Conservation (phyloP, 352 stramenopile genomes). For the Pythium aristosporum region DNA sequence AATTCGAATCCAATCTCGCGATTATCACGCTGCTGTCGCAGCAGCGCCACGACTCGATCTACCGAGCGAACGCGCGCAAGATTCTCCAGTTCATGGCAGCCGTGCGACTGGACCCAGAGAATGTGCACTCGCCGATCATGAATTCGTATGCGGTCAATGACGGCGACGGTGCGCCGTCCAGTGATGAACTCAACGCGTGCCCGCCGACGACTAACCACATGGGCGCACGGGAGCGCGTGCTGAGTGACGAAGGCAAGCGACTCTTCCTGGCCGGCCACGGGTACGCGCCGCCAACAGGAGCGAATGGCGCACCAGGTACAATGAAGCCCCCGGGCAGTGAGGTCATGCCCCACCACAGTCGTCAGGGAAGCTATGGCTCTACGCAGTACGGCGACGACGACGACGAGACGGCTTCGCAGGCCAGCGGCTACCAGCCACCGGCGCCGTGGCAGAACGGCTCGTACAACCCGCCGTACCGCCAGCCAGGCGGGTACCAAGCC, state of each 20-base stretch:
- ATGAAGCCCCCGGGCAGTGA: slow-evolving; percentile 26
- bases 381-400: slow-evolving; percentile 60
- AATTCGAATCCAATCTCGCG: slow-evolving; percentile 76
- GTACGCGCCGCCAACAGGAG: slow-evolving; percentile 18
- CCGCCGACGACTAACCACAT: slow-evolving; percentile 68
- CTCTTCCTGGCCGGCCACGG: slow-evolving; percentile 66
- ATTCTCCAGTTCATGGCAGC: slow-evolving; percentile 81
- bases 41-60: slow-evolving; percentile 81
- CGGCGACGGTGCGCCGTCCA: slow-evolving; percentile 40
- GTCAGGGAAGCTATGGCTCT: slow-evolving; percentile 46
- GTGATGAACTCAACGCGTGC: slow-evolving; percentile 55
- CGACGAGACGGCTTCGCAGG: slow-evolving; percentile 46
- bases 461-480: slow-evolving; percentile 42
- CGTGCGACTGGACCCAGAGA: slow-evolving; percentile 74
- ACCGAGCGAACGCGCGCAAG: slow-evolving; percentile 77
- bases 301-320: background rate
- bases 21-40: slow-evolving; percentile 85
- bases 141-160: slow-evolving; percentile 42
- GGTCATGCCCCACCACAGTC: slow-evolving; percentile 38
- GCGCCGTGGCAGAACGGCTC: slow-evolving; percentile 39
- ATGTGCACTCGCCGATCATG: slow-evolving; percentile 49
- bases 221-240: slow-evolving; percentile 61
- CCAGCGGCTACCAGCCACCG: slow-evolving; percentile 33
- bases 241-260: slow-evolving; percentile 87
- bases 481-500: slow-evolving; percentile 21